Percentiles rank a stretch among this genome's conserved stretches.
phyloP scores from a whole-genome alignment of 345 rosid species.

The Gossypium longicalyx region DNA sequence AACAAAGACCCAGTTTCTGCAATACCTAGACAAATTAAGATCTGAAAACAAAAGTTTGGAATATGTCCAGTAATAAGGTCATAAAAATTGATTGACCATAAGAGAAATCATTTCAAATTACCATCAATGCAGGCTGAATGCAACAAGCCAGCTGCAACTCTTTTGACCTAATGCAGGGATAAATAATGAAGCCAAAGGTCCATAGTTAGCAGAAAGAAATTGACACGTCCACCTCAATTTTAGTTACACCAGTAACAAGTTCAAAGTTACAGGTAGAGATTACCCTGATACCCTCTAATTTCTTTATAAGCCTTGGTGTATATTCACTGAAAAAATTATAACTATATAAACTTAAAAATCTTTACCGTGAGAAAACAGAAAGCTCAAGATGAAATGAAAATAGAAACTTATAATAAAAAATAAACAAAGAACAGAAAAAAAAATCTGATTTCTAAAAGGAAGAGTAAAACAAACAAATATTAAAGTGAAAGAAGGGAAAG shows the following conservation, averaged over 20 bases:
- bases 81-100: slow-evolving; percentile 1
- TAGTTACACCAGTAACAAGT: slow-evolving; percentile 15
- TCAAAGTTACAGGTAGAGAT: slow-evolving; percentile 7
- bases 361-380: neutral
- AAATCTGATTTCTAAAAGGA: neutral
- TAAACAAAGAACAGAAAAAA: neutral
- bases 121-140: slow-evolving; percentile 90
- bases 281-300: slow-evolving; percentile 82
- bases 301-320: slow-evolving; percentile 90
- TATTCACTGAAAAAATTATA: slow-evolving; percentile 61
- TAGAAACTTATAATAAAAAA: slow-evolving; percentile 1
- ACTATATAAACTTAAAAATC: slow-evolving; percentile 2
- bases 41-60: slow-evolving; percentile 9
- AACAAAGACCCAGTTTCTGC: slow-evolving; percentile 77
- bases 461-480: neutral
- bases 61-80: neutral
- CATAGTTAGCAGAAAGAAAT: slow-evolving; percentile 17
- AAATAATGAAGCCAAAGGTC: slow-evolving; percentile 20
- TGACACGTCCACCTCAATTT: slow-evolving; percentile 9
- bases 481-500: neutral
- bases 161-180: slow-evolving; percentile 48
- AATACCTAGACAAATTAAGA: slow-evolving; percentile 24
- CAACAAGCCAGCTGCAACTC: slow-evolving; percentile 80
- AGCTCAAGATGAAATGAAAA: slow-evolving; percentile 16
- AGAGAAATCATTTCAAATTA: slow-evolving; percentile 27